phyloP scores from a whole-genome alignment of 116 monocot species.

The Dioscorea cayenensis region DNA sequence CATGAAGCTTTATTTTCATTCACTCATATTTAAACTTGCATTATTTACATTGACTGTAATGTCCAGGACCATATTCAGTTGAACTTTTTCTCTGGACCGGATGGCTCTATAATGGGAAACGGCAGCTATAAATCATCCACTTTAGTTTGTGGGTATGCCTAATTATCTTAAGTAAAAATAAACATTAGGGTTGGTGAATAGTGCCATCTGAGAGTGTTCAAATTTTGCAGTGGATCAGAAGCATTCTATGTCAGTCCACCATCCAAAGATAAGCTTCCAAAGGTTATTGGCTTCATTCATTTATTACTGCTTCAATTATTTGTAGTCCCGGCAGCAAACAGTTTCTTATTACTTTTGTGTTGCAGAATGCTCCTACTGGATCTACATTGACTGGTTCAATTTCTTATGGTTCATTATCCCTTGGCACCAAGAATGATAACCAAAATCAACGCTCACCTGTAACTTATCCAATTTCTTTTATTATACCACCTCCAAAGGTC shows the following conservation, averaged over 20 bases:
- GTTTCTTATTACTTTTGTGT: not conserved
- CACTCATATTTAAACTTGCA: too few relatives aligned
- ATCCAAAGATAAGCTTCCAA: constrained; percentile 70
- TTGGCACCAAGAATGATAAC: constrained; percentile 31
- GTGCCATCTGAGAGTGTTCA: not conserved
- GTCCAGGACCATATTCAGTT: constrained; percentile 73
- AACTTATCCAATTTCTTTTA: constrained; percentile 61
- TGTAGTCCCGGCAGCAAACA: not conserved
- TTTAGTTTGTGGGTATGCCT: constrained; percentile 68
- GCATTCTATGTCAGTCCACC: constrained; percentile 85
- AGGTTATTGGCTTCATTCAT: constrained; percentile 35
- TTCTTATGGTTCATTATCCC: constrained; percentile 64
- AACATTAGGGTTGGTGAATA: not conserved
- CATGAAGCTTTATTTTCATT: too few relatives aligned
- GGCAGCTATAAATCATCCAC: constrained; percentile 57
- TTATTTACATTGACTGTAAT: not conserved
- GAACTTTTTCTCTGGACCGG: constrained; percentile 82
- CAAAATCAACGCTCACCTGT: constrained; percentile 34
- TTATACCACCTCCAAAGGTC: constrained; percentile 69
- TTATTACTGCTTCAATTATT: not conserved
- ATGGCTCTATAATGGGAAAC: constrained; percentile 67
- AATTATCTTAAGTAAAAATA: not conserved
- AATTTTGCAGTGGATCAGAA: constrained; percentile 43
- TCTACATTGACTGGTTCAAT: constrained; percentile 66
- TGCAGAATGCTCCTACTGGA: constrained; percentile 67